Percentiles rank a stretch among this genome's conserved stretches.
Conservation (phyloP, 2,329 filamentous ascomycete species). For the Penicillium oxalicum region DNA sequence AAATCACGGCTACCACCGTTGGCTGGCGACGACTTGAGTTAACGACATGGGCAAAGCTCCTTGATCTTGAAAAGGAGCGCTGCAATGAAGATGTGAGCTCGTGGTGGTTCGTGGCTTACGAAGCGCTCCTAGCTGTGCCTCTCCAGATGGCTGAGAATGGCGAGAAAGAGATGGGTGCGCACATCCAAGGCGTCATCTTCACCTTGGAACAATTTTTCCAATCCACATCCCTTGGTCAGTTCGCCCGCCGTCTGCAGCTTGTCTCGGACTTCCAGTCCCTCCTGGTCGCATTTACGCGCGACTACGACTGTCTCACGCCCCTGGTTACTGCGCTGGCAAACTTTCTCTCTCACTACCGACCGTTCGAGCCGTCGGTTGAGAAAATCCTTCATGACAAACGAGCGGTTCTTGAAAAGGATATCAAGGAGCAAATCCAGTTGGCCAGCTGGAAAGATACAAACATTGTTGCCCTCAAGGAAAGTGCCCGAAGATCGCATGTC, state of each 20-base stretch:
- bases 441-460: constrained; percentile 99
- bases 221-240: constrained; percentile 76
- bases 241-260: constrained; percentile 63
- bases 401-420: constrained; percentile 73
- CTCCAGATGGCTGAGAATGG: constrained; percentile 57
- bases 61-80: constrained; percentile 75
- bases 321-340: constrained; percentile 65
- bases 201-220: constrained; percentile 75
- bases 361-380: constrained; percentile 61
- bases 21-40: constrained; percentile 87
- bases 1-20: constrained; percentile 73
- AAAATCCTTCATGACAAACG: constrained; percentile 64
- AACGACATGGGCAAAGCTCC: constrained; percentile 81
- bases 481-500: constrained; percentile 80
- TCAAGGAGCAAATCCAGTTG: constrained; percentile 86
- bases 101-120: constrained; percentile 97
- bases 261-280: constrained; percentile 59
- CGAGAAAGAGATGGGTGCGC: constrained; percentile 55
- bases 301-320: constrained; percentile 53
- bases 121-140: constrained; percentile 74
- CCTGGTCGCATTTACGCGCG: constrained; percentile 54
- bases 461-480: constrained; percentile 80
- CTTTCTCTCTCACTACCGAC: constrained; percentile 67
- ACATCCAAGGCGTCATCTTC: constrained; percentile 64
- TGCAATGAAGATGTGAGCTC: constrained; percentile 71